Base-by-base conservation (phyloP, 176 grass and related monocot genomes). In the Eragrostis curvula region DNA sequence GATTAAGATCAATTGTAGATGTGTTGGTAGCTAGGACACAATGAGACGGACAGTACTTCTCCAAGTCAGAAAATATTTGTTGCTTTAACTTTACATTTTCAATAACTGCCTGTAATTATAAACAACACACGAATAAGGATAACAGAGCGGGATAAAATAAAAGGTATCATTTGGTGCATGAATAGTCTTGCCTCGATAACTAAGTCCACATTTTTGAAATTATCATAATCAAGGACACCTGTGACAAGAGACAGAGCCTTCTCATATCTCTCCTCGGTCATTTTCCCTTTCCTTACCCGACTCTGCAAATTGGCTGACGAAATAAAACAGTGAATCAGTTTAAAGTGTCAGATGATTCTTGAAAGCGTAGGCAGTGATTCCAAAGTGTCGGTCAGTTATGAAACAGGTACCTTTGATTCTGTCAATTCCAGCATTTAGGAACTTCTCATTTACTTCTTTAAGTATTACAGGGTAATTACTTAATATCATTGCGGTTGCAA, bases 11-110 rank as follows among this genome's bases (percentile, higher is more conserved):
- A 79, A 95, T 93, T 61, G 90, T 96, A 48, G 93, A 98, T 51
- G 96, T 98, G 83, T 98, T 98, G n/a, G 87, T 98, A 66, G 93
- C 96, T 45, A 98, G 89, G 68, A 93, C 68, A 68, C 96, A 98
- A 81, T 93, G 85, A 25, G 90, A 81, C 44, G 90, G 89, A 8
- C 96, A 95, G 47, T 87, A 91, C 83, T 91, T 91, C 88, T 95
- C 90, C 21, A 98, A 83, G 50, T 98, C 96, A 8, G 79, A 16
- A 87, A 95, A 95, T 90, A 95, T 91, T 87, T 95, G 92, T 75
- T 95, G 92, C 87, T 98, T 98, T 77, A 95, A 87, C 9, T 86
- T 86, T 56, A 95, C 86, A 78, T 98, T 94, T 73, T 98, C 96
- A 65, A 91, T 91, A 73, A 90, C 96, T 2, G 93, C 88, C 96